Percentiles rank a stretch among this genome's conserved stretches.
Conservation (phyloP, 768 basidiomycete genomes). For the Amanita pallidorosea region DNA sequence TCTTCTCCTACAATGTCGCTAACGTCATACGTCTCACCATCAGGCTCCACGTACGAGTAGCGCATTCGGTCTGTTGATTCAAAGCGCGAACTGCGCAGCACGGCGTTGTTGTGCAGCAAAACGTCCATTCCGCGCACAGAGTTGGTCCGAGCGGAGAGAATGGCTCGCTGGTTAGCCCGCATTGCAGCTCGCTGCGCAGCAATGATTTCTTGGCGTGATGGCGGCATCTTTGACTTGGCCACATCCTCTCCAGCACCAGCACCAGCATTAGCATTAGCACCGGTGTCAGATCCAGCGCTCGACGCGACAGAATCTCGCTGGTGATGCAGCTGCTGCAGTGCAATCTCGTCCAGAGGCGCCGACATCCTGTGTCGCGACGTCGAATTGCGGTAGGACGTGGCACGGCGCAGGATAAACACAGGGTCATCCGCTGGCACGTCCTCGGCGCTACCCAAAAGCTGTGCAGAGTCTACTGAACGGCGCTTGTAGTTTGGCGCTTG, state of each 20-base stretch:
- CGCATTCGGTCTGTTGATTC: slow-evolving; percentile 65
- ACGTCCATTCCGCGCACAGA: slow-evolving; percentile 84
- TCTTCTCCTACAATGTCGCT: slow-evolving; percentile 90
- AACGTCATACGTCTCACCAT: slow-evolving; percentile 89
- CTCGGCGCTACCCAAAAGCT: slow-evolving; percentile 56
- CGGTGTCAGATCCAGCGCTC: slow-evolving; percentile 42
- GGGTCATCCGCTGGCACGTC: slow-evolving; percentile 83
- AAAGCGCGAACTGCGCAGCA: slow-evolving; percentile 76
- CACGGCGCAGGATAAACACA: slow-evolving; percentile 80
- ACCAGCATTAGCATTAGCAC: background rate
- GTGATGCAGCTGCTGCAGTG: slow-evolving; percentile 59
- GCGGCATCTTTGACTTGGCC: slow-evolving; percentile 18
- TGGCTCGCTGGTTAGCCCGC: slow-evolving; percentile 78
- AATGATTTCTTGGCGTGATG: slow-evolving; percentile 81
- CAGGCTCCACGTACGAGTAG: slow-evolving; percentile 88
- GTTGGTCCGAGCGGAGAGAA: slow-evolving; percentile 74
- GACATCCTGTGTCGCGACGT: slow-evolving; percentile 63
- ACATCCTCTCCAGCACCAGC: slow-evolving; percentile 9
- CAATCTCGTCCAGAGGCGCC: slow-evolving; percentile 77
- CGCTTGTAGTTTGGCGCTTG: slow-evolving; percentile 62
- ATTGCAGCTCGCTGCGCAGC: slow-evolving; percentile 84
- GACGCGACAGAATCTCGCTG: slow-evolving; percentile 43
- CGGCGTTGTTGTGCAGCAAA: slow-evolving; percentile 71
- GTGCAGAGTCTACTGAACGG: slow-evolving; percentile 75
- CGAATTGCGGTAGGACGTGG: slow-evolving; percentile 61